These are phyloP conservation scores for Sclerotinia nivalis DNA, from an alignment of 2,329 filamentous ascomycete species.

Conservation along the genomic window DNA sequence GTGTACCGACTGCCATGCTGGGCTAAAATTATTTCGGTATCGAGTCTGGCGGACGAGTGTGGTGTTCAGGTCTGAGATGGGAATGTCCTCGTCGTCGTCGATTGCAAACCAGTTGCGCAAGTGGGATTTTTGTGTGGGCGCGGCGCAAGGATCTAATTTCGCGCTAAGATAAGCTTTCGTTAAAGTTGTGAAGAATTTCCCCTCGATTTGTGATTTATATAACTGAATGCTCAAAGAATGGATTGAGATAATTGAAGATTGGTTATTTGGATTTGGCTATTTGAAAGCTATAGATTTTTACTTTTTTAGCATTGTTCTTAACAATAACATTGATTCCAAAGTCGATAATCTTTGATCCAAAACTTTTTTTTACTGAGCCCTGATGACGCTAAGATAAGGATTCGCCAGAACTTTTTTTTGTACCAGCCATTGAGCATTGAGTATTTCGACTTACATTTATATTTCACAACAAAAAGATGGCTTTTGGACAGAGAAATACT, in stretches of 20 bases:
- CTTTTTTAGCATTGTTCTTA: slow-evolving; percentile 6
- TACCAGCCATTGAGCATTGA: slow-evolving; percentile 13
- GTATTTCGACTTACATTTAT: not conserved
- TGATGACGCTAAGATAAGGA: slow-evolving; percentile 27
- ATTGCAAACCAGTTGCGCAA: slow-evolving; percentile 25
- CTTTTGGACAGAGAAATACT: slow-evolving; percentile 26
- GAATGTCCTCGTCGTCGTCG: slow-evolving; percentile 21
- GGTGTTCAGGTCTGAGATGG: slow-evolving; percentile 9
- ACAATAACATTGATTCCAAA: slow-evolving; percentile 14
- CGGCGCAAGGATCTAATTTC: slow-evolving; percentile 23
- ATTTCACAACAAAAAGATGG: slow-evolving; percentile 27
- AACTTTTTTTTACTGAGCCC: slow-evolving; percentile 16
- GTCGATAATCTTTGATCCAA: slow-evolving; percentile 1
- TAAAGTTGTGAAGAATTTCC: slow-evolving; percentile 20
- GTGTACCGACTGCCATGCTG: slow-evolving; percentile 75
- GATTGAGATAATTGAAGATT: not conserved
- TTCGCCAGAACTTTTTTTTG: slow-evolving; percentile 21
- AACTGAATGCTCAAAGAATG: not conserved
- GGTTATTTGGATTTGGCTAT: not conserved
- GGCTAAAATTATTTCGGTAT: slow-evolving; percentile 41
- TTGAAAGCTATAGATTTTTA: not conserved
- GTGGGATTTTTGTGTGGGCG: slow-evolving; percentile 27
- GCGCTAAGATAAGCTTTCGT: slow-evolving; percentile 53
- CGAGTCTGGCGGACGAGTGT: slow-evolving; percentile 20
- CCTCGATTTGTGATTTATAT: slow-evolving; percentile 14